Conservation (phyloP, 192 early-diverging fungal genomes). For the Gigaspora rosea region DNA sequence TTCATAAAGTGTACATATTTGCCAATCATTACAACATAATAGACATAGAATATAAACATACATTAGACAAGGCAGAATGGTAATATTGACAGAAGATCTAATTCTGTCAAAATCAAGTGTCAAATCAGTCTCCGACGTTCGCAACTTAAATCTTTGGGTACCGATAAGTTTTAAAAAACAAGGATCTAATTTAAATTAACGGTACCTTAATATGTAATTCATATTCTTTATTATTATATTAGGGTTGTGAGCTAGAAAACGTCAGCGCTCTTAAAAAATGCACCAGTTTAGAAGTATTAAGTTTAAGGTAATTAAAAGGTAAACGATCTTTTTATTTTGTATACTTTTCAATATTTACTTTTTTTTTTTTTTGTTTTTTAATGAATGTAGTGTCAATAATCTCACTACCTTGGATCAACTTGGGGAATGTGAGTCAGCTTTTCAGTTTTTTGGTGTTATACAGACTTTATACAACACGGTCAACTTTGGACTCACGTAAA, state of each 20-base stretch:
- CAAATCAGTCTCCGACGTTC: constrained; percentile 15
- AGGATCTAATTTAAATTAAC: neutral
- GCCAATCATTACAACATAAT: too few species aligned
- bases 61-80: neutral
- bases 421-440: constrained; percentile 28
- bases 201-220: neutral
- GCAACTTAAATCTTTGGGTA: constrained; percentile 26
- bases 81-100: constrained; percentile 22
- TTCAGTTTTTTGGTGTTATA: constrained; percentile 4
- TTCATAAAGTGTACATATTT: too few species aligned
- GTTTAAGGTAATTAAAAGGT: constrained; percentile 24
- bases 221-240: neutral
- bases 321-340: neutral
- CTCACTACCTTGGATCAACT: constrained; percentile 28
- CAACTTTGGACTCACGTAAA: neutral
- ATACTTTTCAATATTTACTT: neutral
- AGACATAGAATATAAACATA: too few species aligned
- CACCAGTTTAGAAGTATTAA: constrained; percentile 17
- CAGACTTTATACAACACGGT: neutral
- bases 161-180: neutral
- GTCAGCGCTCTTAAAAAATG: constrained; percentile 26
- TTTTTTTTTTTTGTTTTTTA: neutral
- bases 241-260: constrained; percentile 25
- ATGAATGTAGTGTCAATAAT: constrained; percentile 28
- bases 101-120: constrained; percentile 17